Evolutionary conservation across 495 filamentous ascomycete genomes (phyloP).

Genomic region (Hamigera avellanea): DNA sequence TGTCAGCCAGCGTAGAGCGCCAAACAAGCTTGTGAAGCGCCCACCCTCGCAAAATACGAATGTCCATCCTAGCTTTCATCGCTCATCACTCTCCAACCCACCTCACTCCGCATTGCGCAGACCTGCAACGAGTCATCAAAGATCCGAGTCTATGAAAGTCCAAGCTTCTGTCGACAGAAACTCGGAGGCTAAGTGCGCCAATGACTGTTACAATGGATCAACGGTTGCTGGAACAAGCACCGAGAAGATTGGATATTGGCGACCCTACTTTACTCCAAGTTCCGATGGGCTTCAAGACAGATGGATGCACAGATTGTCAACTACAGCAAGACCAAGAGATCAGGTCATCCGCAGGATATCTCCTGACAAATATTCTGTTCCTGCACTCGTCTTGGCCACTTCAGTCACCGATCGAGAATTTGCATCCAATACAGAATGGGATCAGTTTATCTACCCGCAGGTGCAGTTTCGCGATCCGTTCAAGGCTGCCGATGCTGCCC

Average conservation of each 20-base stretch:
- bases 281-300: conserved; percentile 24
- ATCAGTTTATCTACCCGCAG: conserved; percentile 1
- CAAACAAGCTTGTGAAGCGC: conserved; percentile 88
- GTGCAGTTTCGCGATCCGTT: conserved; percentile 29
- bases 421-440: conserved; percentile 1
- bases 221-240: conserved; percentile 9
- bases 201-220: conserved; percentile 7
- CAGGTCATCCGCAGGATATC: conserved; percentile 17
- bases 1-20: conserved; percentile 35
- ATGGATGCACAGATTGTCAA: conserved; percentile 20
- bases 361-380: conserved; percentile 14
- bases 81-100: conserved; percentile 30
- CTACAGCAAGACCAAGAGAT: conserved; percentile 13
- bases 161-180: conserved; percentile 19
- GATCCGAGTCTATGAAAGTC: conserved; percentile 58
- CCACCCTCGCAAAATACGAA: conserved; percentile 48
- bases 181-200: conserved; percentile 17
- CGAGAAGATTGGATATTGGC: conserved; percentile 22
- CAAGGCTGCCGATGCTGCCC: conserved; percentile 3
- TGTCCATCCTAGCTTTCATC: conserved; percentile 18
- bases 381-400: conserved; percentile 30
- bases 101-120: conserved; percentile 52
- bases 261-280: conserved; percentile 33
- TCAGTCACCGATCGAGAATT: conserved; percentile 15
- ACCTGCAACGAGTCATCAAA: conserved; percentile 81